A percentile compares a stretch with the other conserved stretches of the same genome.
Conservation (phyloP, 768 basidiomycete genomes). For the Mycena amicta region DNA sequence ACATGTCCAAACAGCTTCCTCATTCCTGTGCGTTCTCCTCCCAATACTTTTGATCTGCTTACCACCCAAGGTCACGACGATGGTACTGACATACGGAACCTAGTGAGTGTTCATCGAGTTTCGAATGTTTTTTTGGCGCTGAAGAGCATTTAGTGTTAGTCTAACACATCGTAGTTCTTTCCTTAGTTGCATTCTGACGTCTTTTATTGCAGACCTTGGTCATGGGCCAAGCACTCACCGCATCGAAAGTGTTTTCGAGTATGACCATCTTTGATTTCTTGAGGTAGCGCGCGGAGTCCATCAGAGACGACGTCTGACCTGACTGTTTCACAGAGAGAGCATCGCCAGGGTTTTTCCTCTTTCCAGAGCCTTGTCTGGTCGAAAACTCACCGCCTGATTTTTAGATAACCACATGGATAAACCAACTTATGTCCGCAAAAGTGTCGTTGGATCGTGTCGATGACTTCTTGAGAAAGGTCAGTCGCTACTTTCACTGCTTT, state of each 20-base stretch:
- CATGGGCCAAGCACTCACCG: constrained; percentile 8
- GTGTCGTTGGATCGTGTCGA: constrained; percentile 62
- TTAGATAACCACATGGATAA: background rate
- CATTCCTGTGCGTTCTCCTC: background rate
- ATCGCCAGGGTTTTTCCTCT: background rate
- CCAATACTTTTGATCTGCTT: too few species aligned
- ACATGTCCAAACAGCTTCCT: background rate
- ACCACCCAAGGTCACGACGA: constrained; percentile 42
- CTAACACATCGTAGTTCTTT: too few species aligned
- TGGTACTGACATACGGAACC: constrained; percentile 47
- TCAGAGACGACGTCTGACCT: too few species aligned
- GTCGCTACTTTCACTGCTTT: constrained; percentile 6
- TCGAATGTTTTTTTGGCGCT: too few species aligned
- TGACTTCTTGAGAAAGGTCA: constrained; percentile 40
- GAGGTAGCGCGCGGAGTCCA: too few species aligned
- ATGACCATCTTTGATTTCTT: constrained; percentile 50
- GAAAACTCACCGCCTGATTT: background rate
- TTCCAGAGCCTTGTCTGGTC: too few species aligned
- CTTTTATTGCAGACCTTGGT: background rate
- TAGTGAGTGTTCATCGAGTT: constrained; percentile 26
- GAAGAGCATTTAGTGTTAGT: too few species aligned
- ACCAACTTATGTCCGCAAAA: constrained; percentile 37
- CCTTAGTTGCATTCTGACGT: too few species aligned
- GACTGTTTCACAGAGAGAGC: background rate
- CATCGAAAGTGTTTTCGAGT: constrained; percentile 29